A percentile compares a stretch with the other conserved stretches of the same genome.
phyloP scores from a whole-genome alignment of 495 filamentous ascomycete species.

The Trichodelitschia bisporula region DNA sequence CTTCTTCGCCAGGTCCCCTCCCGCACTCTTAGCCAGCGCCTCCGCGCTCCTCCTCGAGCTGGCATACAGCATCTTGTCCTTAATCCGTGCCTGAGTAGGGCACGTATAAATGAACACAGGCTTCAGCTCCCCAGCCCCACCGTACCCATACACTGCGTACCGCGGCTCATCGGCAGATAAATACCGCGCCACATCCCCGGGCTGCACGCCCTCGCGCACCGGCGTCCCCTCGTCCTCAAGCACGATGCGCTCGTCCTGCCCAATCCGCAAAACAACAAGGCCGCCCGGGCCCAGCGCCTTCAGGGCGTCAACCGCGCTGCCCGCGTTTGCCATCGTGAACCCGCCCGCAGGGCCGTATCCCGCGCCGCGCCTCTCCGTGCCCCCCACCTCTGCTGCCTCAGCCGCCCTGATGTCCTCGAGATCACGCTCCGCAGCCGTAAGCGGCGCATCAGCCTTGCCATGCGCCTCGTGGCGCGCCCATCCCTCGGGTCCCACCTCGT shows the following conservation, averaged over 20 bases:
- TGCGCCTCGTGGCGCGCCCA: slow-evolving; percentile 58
- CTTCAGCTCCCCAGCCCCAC: too few species aligned
- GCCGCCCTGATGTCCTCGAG: slow-evolving; percentile 53
- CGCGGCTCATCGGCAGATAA: too few species aligned
- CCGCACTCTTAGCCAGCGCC: slow-evolving; percentile 41
- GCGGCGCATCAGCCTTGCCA: slow-evolving; percentile 34
- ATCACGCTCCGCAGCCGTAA: slow-evolving; percentile 70
- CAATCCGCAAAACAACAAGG: too few species aligned
- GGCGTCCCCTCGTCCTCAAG: slow-evolving; percentile 12
- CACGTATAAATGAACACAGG: slow-evolving; percentile 91
- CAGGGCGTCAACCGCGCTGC: slow-evolving; percentile 19
- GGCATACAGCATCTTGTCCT: slow-evolving; percentile 87
- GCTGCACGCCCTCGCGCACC: slow-evolving; percentile 37
- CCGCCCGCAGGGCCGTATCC: slow-evolving; percentile 16
- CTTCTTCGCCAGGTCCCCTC: slow-evolving; percentile 53
- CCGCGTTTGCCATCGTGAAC: slow-evolving; percentile 13
- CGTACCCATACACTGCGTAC: too few species aligned
- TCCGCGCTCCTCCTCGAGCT: slow-evolving; percentile 32
- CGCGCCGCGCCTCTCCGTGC: slow-evolving; percentile 33
- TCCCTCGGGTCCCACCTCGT: slow-evolving; percentile 43
- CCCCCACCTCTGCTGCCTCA: slow-evolving; percentile 53
- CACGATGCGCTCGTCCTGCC: too few species aligned
- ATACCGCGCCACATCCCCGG: too few species aligned
- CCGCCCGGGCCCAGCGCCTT: slow-evolving; percentile 23
- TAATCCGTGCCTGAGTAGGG: slow-evolving; percentile 55